A percentile compares a stretch with the other conserved stretches of the same genome.
Evolutionary conservation across 257 asterid genomes (phyloP).

Genomic region (Paraleonurus japonicus): DNA sequence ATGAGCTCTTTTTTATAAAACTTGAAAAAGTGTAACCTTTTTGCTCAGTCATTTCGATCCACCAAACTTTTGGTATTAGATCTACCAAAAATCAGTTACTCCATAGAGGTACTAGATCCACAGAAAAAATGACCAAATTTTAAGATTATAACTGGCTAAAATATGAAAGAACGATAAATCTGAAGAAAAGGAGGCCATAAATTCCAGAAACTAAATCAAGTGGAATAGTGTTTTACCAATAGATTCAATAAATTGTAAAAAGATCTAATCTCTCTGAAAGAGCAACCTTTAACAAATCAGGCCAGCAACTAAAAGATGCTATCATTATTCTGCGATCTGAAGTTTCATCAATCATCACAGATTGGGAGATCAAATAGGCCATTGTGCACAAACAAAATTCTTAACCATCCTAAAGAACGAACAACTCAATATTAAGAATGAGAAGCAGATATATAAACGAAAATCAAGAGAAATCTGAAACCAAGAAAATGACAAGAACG

Average conservation of each 20-base stretch:
- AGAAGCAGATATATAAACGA: not conserved
- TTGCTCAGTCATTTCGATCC: not conserved
- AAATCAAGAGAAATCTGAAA: not conserved
- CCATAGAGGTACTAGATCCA: constrained; percentile 29
- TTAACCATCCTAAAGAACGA: not conserved
- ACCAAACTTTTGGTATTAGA: constrained; percentile 8
- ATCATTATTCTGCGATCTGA: constrained; percentile 22
- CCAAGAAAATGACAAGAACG: not conserved
- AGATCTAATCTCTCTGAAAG: constrained; percentile 13
- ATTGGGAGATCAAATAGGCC: constrained; percentile 25
- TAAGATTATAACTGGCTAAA: not conserved
- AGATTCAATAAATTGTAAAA: not conserved
- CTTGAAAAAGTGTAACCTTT: constrained; percentile 5
- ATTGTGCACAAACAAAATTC: constrained; percentile 16
- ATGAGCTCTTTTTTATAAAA: not conserved
- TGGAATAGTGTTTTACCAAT: not conserved
- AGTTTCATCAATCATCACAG: constrained; percentile 14
- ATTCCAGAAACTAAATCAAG: not conserved
- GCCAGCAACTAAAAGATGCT: not conserved
- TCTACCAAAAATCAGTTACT: constrained; percentile 13
- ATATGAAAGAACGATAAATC: not conserved
- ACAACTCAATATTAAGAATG: constrained; percentile 6
- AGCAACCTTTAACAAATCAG: constrained; percentile 15
- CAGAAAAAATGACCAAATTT: constrained; percentile 2
- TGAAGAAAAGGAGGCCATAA: constrained; percentile 2